A percentile compares a stretch with the other conserved stretches of the same genome.
These are phyloP conservation scores for Debaryomycetaceae sp. DNA, from an alignment of 1,139 yeast genomes.

Conservation along the genomic window DNA sequence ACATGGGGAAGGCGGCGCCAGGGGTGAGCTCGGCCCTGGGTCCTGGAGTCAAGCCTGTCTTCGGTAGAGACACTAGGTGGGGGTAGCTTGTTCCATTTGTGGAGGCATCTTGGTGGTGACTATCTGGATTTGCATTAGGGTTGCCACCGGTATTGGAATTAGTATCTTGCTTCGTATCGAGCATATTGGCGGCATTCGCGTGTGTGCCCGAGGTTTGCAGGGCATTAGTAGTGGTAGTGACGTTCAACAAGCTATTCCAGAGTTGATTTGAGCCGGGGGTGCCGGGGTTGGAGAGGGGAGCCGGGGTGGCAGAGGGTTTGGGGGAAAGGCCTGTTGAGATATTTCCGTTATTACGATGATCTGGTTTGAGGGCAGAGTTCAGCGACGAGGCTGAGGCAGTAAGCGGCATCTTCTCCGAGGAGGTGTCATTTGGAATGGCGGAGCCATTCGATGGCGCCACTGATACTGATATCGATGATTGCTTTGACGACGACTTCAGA, in stretches of 20 bases:
- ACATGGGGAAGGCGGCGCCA: slow-evolving; percentile 25
- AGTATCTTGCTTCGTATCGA: neutral
- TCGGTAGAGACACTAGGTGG: slow-evolving; percentile 14
- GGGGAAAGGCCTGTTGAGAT: no score
- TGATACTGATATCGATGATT: neutral
- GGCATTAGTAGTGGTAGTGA: slow-evolving; percentile 23
- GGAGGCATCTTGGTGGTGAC: no score
- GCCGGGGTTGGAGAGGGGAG: slow-evolving; percentile 25
- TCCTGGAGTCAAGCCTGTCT: slow-evolving; percentile 61
- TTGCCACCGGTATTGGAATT: neutral
- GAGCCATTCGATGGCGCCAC: slow-evolving; percentile 2
- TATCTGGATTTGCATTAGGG: neutral
- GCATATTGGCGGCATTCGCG: slow-evolving; percentile 1
- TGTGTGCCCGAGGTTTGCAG: no score
- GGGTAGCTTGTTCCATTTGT: no score
- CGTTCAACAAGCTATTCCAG: slow-evolving; percentile 28
- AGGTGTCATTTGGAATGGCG: slow-evolving; percentile 1
- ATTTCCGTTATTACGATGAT: no score
- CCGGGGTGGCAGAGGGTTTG: neutral
- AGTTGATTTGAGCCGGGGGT: slow-evolving; percentile 36
- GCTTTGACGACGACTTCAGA: neutral
- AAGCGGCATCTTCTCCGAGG: slow-evolving; percentile 24
- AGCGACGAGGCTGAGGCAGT: slow-evolving; percentile 22
- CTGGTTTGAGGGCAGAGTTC: slow-evolving; percentile 1
- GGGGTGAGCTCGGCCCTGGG: slow-evolving; percentile 62